Conservation (phyloP, 192 early-diverging fungal species). For the Backusella luteola region DNA sequence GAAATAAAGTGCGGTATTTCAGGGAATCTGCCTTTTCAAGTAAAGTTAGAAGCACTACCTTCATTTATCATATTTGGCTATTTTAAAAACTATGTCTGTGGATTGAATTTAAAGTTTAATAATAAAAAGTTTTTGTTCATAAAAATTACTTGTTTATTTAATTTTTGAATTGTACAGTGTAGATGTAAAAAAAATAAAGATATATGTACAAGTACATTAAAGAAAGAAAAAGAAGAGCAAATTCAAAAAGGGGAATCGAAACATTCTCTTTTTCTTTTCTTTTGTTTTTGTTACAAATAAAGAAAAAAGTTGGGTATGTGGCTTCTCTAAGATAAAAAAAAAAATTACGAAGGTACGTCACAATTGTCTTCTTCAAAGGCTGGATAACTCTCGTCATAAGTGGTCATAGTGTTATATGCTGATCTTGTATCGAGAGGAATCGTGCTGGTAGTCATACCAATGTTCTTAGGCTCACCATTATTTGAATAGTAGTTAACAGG, state of each 20-base stretch:
- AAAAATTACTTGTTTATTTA: constrained; percentile 5
- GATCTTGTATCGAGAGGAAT: background rate
- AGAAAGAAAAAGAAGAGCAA: background rate
- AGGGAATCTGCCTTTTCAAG: too few relatives aligned
- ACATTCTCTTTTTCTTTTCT: background rate
- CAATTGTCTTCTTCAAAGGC: background rate
- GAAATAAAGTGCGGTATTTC: too few relatives aligned
- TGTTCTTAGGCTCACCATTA: background rate
- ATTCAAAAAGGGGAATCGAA: too few relatives aligned
- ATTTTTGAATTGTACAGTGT: background rate
- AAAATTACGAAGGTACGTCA: background rate
- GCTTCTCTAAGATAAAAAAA: background rate
- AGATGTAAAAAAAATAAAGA: background rate
- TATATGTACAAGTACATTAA: background rate
- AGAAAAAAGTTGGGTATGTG: background rate
- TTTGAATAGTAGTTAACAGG: background rate
- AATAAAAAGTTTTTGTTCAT: background rate
- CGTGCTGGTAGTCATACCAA: background rate
- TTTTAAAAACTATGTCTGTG: too few relatives aligned
- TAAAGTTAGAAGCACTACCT: too few relatives aligned
- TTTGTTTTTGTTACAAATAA: background rate
- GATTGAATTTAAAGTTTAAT: too few relatives aligned
- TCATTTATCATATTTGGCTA: too few relatives aligned
- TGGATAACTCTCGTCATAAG: background rate
- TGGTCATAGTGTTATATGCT: background rate